These are phyloP conservation scores for Tremella fuciformis DNA, from an alignment of 768 basidiomycete species.

Conservation along the genomic window DNA sequence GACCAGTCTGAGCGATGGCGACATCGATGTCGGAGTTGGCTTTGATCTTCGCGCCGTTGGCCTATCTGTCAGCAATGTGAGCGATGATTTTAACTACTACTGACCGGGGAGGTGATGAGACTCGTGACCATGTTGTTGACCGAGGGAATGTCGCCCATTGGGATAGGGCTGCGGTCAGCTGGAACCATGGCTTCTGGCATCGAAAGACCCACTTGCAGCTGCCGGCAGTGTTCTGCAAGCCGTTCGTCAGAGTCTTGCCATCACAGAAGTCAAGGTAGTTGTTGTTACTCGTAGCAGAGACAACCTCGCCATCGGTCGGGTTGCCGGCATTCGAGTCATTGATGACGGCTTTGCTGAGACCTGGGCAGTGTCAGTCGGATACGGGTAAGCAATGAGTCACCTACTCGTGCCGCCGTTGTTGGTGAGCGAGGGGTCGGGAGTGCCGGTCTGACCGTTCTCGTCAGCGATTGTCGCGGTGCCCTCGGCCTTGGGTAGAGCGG, in stretches of 20 bases:
- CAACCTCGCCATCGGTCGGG: conserved; percentile 55
- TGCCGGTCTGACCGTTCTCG: conserved; percentile 26
- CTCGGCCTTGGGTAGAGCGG: neutral
- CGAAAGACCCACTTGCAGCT: conserved; percentile 29
- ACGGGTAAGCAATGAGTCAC: conserved; percentile 7
- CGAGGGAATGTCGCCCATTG: conserved; percentile 57
- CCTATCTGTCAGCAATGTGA: neutral
- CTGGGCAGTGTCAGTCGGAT: neutral
- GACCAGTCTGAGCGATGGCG: conserved; percentile 13
- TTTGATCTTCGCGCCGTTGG: conserved; percentile 49
- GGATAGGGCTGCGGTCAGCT: conserved; percentile 7
- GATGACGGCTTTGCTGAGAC: conserved; percentile 7
- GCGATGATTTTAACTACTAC: neutral
- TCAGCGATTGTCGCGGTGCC: neutral
- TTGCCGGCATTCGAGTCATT: conserved; percentile 23
- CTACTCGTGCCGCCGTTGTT: conserved; percentile 27
- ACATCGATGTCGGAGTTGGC: conserved; percentile 59
- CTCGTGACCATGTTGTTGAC: conserved; percentile 62
- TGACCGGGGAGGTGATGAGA: conserved; percentile 55
- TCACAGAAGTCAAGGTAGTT: conserved; percentile 54
- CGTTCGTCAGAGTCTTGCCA: conserved; percentile 60
- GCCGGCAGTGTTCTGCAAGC: conserved; percentile 52
- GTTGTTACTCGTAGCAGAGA: conserved; percentile 57
- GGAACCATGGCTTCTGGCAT: neutral
- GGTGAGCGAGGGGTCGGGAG: conserved; percentile 30